Base-by-base conservation (phyloP, 345 rosid genomes). In the Abelmoschus esculentus region DNA sequence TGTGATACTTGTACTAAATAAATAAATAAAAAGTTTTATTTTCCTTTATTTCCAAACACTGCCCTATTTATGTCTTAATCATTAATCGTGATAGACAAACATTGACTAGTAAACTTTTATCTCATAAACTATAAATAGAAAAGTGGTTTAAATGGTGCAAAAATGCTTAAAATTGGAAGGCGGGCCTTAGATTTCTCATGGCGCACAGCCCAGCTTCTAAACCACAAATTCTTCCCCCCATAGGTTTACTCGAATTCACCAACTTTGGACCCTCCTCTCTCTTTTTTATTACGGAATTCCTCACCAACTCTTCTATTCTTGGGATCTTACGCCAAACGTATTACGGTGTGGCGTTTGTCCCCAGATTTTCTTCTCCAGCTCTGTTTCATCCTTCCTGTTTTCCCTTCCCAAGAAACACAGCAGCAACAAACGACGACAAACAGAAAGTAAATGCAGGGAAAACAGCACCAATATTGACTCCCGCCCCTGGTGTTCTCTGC, bases 261-360 rank as follows among this genome's bases (percentile, higher is more conserved):
- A 50, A 68, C 69, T 49, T 28, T 66, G 70, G 56, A 29, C 26
- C 40, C 67, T 26, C 18, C 17, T 13, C 53, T 17, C 13, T 63
- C 47, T 10, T 44, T n/a, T 60, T 28, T 49, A 4, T 66, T 40
- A 31, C 50, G 0, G 32, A 47, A 66, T 9, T 29, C 31, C 28
- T 36, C 53, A 15, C 72, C 59, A 29, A 40, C 40, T 28, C n/a
- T 73, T 74, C 83, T 72, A 80, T 84, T 84, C 81, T 67, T 72
- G 81, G 77, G 70, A 65, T 72, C 73, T 70, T 68, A 54, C 56
- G 57, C 67, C 60, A 50, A 40, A 69, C 52, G 8, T 38, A 22
- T 22, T 22, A 22, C 26, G 26, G 26, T 15, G 11, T 6, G 34
- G 52, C 22, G 55, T 34, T 18, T 34, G 31, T 17, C 60, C 71